Evolutionary conservation across 345 rosid genomes (phyloP).

Genomic region (Eucalyptus polyanthemos): DNA sequence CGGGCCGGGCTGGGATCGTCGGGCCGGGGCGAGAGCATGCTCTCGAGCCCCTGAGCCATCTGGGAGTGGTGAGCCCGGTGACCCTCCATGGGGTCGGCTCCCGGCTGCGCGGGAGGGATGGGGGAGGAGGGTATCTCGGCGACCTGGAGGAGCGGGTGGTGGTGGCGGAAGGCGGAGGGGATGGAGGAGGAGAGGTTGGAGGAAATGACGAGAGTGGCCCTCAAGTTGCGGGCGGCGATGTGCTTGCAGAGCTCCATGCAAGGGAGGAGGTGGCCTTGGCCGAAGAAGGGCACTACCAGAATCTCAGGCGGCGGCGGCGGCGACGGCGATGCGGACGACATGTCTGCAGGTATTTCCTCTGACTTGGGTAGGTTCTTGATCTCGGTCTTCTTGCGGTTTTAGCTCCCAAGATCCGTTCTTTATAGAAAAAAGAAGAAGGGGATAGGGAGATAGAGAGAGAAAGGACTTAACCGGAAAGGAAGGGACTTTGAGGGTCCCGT

Average conservation of each 20-base stretch:
- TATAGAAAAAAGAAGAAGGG: not conserved
- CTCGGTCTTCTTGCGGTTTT: not conserved
- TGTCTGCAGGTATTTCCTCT: not conserved
- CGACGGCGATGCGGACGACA: not conserved
- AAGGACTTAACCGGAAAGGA: not conserved
- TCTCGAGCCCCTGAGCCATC: not conserved
- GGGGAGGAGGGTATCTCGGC: not conserved
- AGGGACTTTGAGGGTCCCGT: not conserved
- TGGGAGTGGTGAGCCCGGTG: not conserved
- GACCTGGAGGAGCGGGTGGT: not conserved
- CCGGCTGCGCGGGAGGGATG: not conserved
- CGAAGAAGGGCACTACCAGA: conserved; percentile 4
- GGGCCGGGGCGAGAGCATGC: not conserved
- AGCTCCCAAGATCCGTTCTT: not conserved
- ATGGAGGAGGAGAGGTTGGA: conserved; percentile 8
- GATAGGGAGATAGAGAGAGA: not conserved
- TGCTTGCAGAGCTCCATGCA: conserved; percentile 20
- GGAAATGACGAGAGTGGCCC: conserved; percentile 2
- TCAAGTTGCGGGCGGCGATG: not conserved
- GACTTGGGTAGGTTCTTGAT: not conserved
- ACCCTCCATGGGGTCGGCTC: not conserved
- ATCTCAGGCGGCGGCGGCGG: not conserved
- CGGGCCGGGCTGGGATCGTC: not conserved
- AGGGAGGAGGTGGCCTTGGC: conserved; percentile 15
- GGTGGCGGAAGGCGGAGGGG: conserved; percentile 1